Conservation (phyloP, 805 yeast genomes). For the Lipomyces oligophaga region DNA sequence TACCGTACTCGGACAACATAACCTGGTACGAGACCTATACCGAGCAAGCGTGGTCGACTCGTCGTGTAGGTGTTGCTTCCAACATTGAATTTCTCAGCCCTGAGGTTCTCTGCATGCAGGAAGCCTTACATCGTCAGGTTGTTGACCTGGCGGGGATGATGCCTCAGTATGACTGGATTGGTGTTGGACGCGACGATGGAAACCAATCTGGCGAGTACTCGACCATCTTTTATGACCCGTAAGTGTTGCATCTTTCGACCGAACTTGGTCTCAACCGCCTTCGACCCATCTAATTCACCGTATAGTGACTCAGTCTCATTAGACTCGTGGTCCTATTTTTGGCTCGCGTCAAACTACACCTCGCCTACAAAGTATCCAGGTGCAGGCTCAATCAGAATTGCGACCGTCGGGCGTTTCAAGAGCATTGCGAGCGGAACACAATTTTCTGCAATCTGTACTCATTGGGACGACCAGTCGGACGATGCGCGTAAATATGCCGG, state of each 20-base stretch:
- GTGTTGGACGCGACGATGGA: conserved; percentile 12
- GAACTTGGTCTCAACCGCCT: neutral
- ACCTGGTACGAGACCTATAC: neutral
- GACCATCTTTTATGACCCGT: conserved; percentile 2
- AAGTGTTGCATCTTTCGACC: neutral
- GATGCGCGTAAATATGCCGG: conserved; percentile 9
- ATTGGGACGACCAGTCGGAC: conserved; percentile 15
- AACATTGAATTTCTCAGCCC: conserved; percentile 1
- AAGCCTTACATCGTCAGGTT: conserved; percentile 3
- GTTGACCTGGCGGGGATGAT: conserved; percentile 1
- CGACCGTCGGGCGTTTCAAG: conserved; percentile 1
- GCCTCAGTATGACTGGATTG: neutral
- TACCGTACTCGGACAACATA: neutral
- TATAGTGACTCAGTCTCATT: too few relatives aligned
- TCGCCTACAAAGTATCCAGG: conserved; percentile 8
- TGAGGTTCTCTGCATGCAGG: conserved; percentile 8
- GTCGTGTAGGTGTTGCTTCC: conserved; percentile 6
- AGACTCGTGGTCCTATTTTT: neutral
- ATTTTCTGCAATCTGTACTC: conserved; percentile 5
- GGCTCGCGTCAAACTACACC: conserved; percentile 5
- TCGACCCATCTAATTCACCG: too few relatives aligned
- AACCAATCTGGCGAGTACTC: conserved; percentile 3
- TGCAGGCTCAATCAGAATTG: conserved; percentile 6
- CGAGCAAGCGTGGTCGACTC: conserved; percentile 7
- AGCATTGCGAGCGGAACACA: neutral